Conservation (phyloP, 106 monocot species). For the Posidonia australis region DNA sequence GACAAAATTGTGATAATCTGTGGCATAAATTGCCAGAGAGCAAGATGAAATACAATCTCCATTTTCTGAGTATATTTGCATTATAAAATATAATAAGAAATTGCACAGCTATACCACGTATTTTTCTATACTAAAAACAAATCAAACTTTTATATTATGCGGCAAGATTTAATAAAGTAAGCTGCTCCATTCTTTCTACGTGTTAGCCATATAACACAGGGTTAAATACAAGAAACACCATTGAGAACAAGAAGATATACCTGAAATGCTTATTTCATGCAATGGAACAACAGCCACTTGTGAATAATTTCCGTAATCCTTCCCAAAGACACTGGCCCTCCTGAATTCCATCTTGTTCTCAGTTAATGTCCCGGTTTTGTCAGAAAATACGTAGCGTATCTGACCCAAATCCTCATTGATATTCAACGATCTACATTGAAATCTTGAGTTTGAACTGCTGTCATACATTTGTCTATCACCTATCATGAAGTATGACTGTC, state of each 20-base stretch:
- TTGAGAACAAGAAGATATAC: constrained; percentile 1
- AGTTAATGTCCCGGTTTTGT: constrained; percentile 95
- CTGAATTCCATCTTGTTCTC: constrained; percentile 97
- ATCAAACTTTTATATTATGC: too few species aligned
- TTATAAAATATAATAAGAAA: too few species aligned
- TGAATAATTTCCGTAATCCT: constrained; percentile 61
- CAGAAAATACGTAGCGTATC: constrained; percentile 87
- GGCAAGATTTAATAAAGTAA: too few species aligned
- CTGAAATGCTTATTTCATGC: constrained; percentile 23
- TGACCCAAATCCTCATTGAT: constrained; percentile 99
- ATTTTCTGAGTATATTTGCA: too few species aligned
- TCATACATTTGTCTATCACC: constrained; percentile 89
- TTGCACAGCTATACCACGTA: too few species aligned
- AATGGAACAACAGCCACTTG: constrained; percentile 14
- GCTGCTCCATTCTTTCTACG: not conserved
- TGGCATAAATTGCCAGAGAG: too few species aligned
- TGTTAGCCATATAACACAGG: not conserved
- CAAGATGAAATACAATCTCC: too few species aligned
- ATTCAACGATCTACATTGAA: constrained; percentile 96
- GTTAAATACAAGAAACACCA: not conserved
- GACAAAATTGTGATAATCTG: too few species aligned
- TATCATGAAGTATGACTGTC: constrained; percentile 98
- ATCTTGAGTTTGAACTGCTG: constrained; percentile 69
- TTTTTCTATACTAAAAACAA: too few species aligned
- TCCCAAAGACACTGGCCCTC: constrained; percentile 82